A percentile compares a stretch with the other conserved stretches of the same genome.
phyloP scores from a whole-genome alignment of 2,329 filamentous ascomycete genomes.

The Xylariaceae sp. region DNA sequence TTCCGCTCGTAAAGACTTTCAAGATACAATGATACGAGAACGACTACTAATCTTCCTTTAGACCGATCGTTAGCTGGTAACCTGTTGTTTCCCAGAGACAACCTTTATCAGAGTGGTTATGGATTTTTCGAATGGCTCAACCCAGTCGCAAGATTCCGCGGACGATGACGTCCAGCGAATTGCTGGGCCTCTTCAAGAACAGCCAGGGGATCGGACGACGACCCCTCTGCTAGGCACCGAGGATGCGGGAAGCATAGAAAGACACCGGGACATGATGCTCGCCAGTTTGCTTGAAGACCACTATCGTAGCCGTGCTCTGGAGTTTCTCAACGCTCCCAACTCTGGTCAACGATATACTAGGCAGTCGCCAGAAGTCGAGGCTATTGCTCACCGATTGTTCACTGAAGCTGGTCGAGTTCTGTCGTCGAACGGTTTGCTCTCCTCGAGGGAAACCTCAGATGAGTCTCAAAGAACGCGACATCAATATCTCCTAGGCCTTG shows the following conservation, averaged over 20 bases:
- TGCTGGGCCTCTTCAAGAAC: slow-evolving; percentile 14
- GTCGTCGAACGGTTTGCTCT: slow-evolving; percentile 18
- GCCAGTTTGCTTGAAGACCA: slow-evolving; percentile 32
- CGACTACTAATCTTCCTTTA: slow-evolving; percentile 5
- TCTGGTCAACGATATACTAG: slow-evolving; percentile 25
- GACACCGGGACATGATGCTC: slow-evolving; percentile 32
- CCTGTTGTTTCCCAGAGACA: neutral
- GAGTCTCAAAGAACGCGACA: slow-evolving; percentile 18
- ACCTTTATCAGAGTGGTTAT: slow-evolving; percentile 8
- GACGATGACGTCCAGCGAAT: slow-evolving; percentile 21
- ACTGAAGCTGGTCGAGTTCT: slow-evolving; percentile 24
- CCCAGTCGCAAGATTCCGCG: slow-evolving; percentile 8
- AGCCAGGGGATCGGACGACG: slow-evolving; percentile 1
- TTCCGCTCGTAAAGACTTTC: neutral
- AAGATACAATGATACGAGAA: neutral
- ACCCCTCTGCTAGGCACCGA: slow-evolving; percentile 13
- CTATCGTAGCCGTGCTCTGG: slow-evolving; percentile 27
- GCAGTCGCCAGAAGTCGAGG: slow-evolving; percentile 27
- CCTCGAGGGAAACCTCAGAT: slow-evolving; percentile 20
- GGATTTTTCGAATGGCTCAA: slow-evolving; percentile 16
- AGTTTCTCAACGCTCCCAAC: slow-evolving; percentile 26
- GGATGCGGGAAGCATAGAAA: slow-evolving; percentile 21
- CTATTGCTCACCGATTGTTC: slow-evolving; percentile 24
- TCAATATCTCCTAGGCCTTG: slow-evolving; percentile 29
- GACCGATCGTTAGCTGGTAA: neutral